A percentile compares a stretch with the other conserved stretches of the same genome.
Conservation (phyloP, 495 filamentous ascomycete genomes). For the Xylaria curta region DNA sequence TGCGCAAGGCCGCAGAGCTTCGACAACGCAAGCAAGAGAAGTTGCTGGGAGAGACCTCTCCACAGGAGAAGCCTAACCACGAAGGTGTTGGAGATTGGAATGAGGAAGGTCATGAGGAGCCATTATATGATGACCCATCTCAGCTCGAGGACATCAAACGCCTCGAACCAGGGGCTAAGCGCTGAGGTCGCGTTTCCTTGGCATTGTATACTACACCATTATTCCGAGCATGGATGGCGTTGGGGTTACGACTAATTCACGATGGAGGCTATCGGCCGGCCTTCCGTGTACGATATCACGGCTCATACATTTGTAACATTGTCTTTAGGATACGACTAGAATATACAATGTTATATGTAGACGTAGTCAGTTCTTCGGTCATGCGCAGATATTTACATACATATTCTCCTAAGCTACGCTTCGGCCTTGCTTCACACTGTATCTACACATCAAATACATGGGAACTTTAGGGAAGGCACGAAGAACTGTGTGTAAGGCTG, state of each 20-base stretch:
- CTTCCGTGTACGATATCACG: background rate
- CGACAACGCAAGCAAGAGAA: conserved; percentile 22
- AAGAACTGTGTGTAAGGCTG: too few relatives aligned
- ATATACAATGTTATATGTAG: background rate
- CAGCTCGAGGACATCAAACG: conserved; percentile 19
- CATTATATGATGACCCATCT: conserved; percentile 30
- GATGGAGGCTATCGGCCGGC: background rate
- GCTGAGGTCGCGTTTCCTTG: background rate
- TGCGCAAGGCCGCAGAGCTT: conserved; percentile 33
- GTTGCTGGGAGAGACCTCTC: conserved; percentile 29
- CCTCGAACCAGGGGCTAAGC: background rate
- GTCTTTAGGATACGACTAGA: background rate
- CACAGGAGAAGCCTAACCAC: conserved; percentile 12
- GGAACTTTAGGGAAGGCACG: background rate
- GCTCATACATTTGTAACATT: background rate
- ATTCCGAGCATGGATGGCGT: conserved; percentile 23
- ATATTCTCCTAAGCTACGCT: background rate
- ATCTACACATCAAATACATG: too few relatives aligned
- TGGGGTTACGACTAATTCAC: conserved; percentile 4
- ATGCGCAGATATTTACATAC: background rate
- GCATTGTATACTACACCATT: conserved; percentile 4
- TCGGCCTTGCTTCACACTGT: background rate
- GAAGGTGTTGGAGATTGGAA: conserved; percentile 36
- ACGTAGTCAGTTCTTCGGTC: background rate
- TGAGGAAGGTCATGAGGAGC: conserved; percentile 39